Conservation (phyloP, 2,329 filamentous ascomycete genomes). For the Trichoderma harzianum region DNA sequence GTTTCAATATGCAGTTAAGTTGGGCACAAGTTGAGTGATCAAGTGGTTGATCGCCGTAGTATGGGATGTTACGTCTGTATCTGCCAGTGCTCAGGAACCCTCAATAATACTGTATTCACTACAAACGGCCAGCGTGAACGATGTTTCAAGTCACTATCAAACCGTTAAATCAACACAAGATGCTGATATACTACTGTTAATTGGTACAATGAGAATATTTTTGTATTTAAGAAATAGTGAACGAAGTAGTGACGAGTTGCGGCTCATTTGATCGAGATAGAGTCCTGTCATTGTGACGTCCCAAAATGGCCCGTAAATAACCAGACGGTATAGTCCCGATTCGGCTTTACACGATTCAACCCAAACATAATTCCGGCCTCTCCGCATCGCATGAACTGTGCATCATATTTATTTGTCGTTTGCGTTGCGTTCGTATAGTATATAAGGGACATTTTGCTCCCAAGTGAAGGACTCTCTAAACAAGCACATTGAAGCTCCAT, state of each 20-base stretch:
- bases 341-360: neutral
- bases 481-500: neutral
- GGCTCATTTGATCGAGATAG: neutral
- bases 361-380: neutral
- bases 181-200: fast-evolving
- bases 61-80: neutral
- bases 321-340: neutral
- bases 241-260: neutral
- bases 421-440: neutral
- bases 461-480: neutral
- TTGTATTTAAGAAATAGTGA: fast-evolving
- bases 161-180: neutral
- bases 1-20: neutral
- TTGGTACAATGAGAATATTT: neutral
- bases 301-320: neutral
- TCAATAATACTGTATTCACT: neutral
- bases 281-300: neutral
- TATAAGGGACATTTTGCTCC: neutral
- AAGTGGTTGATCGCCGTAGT: neutral
- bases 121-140: neutral
- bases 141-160: neutral
- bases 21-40: neutral
- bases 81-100: neutral
- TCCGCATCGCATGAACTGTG: neutral
- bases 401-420: neutral